Percentiles rank a stretch among this genome's conserved stretches.
Evolutionary conservation across 108 stramenopile genomes (phyloP).

Genomic region (Nitzschia putrida): DNA sequence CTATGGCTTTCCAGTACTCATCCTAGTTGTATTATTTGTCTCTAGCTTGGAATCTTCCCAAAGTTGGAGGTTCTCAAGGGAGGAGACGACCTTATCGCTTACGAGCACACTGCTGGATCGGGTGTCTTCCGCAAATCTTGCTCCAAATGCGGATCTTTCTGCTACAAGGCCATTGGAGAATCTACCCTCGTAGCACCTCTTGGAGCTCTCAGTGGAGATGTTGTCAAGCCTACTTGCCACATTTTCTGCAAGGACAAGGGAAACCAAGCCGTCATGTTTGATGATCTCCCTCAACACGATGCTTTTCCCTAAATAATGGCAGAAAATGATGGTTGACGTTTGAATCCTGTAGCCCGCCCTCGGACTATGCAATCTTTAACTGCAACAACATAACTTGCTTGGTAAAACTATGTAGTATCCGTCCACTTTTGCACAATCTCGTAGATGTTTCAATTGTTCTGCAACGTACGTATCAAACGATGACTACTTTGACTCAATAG

Average conservation of each 20-base stretch:
- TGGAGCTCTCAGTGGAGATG: slow-evolving; percentile 32
- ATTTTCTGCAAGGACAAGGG: slow-evolving; percentile 55
- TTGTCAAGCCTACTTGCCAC: slow-evolving; percentile 48
- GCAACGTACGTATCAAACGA: no score
- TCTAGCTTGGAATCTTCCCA: slow-evolving; percentile 34
- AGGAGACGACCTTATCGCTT: slow-evolving; percentile 36
- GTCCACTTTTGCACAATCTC: no score
- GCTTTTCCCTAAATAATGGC: slow-evolving; percentile 27
- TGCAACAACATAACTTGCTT: no score
- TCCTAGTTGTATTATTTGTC: no score
- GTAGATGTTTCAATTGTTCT: no score
- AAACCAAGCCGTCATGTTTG: slow-evolving; percentile 42
- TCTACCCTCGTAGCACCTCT: slow-evolving; percentile 35
- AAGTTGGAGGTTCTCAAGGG: slow-evolving; percentile 39
- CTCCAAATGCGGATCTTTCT: slow-evolving; percentile 41
- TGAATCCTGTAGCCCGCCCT: no score
- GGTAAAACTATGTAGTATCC: no score
- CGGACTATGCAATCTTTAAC: no score
- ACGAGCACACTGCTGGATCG: slow-evolving; percentile 21
- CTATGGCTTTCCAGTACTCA: no score
- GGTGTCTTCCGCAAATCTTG: slow-evolving; percentile 37
- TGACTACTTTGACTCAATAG: no score
- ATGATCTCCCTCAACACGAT: slow-evolving; percentile 44
- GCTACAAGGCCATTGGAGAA: slow-evolving; percentile 38
- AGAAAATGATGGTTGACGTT: no score